Conservation (phyloP, 2,329 filamentous ascomycete genomes). For the Elsinoe fawcettii region DNA sequence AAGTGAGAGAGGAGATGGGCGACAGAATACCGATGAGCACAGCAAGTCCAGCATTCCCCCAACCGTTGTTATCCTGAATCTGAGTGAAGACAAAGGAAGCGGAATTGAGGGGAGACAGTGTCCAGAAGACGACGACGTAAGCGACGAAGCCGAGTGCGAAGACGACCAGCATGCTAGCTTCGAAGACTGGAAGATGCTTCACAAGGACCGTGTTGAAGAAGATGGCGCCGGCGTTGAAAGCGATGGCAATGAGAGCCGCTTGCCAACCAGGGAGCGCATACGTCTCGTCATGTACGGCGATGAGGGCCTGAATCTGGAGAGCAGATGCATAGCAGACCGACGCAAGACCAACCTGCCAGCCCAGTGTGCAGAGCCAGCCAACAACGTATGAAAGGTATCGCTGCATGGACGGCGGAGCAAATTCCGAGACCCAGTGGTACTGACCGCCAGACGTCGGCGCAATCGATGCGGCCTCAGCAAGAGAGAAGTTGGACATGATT, state of each 20-base stretch:
- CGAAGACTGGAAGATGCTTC: conserved; percentile 25
- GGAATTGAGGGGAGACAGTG: conserved; percentile 20
- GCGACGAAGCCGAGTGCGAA: conserved; percentile 28
- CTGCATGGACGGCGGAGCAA: conserved; percentile 34
- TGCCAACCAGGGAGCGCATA: conserved; percentile 22
- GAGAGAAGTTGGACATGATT: conserved; percentile 28
- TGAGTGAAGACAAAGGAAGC: conserved; percentile 21
- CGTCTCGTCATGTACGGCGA: conserved; percentile 21
- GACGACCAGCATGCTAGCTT: conserved; percentile 24
- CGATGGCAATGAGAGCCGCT: conserved; percentile 17
- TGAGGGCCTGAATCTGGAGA: conserved; percentile 25
- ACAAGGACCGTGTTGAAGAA: conserved; percentile 27
- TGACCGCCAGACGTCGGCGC: conserved; percentile 50
- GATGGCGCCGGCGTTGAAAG: conserved; percentile 22
- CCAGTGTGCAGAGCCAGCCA: conserved; percentile 25
- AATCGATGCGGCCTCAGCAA: conserved; percentile 40
- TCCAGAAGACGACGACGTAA: conserved; percentile 25
- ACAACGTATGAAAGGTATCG: conserved; percentile 49
- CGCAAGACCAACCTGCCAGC: conserved; percentile 27
- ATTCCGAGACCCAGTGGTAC: conserved; percentile 51
- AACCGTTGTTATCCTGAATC: conserved; percentile 23
- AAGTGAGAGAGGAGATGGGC: conserved; percentile 14
- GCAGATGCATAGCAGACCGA: conserved; percentile 24
- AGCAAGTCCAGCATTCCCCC: conserved; percentile 23
- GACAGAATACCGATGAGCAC: conserved; percentile 25